phyloP scores from a whole-genome alignment of 441 rosid species.

The Flueggea neowawraea region DNA sequence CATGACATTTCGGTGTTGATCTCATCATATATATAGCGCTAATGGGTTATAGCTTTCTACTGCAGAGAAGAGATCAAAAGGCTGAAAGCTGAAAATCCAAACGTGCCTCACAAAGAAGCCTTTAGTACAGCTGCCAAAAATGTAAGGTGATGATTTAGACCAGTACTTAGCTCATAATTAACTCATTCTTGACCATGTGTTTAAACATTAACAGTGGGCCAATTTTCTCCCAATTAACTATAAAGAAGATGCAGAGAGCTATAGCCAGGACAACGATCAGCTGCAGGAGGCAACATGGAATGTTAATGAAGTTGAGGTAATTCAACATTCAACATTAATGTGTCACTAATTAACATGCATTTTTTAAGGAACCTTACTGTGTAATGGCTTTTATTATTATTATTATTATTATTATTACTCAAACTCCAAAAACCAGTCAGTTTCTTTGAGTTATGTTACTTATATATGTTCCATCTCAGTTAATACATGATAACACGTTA shows the following conservation, averaged over 20 bases:
- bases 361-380: too few relatives aligned
- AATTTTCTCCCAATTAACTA: constrained; percentile 65
- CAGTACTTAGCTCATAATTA: neutral
- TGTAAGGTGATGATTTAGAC: constrained; percentile 31
- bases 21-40: neutral
- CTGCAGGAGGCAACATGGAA: constrained; percentile 34
- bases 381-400: too few relatives aligned
- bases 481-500: constrained; percentile 34
- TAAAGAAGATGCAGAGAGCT: constrained; percentile 50
- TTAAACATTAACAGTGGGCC: constrained; percentile 70
- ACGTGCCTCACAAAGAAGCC: constrained; percentile 93
- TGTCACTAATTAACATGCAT: too few relatives aligned
- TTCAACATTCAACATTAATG: too few relatives aligned
- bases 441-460: constrained; percentile 20
- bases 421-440: constrained; percentile 19
- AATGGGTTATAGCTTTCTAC: neutral
- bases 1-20: neutral
- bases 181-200: neutral
- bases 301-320: constrained; percentile 34
- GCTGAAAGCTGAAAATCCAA: constrained; percentile 86
- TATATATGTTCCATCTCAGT: constrained; percentile 28
- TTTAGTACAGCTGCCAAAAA: constrained; percentile 98
- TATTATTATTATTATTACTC: too few relatives aligned
- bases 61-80: constrained; percentile 95
- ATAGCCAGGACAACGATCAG: constrained; percentile 25